Base-by-base conservation (phyloP, 2,329 filamentous ascomycete species). In the Teratosphaeria epicoccoides region DNA sequence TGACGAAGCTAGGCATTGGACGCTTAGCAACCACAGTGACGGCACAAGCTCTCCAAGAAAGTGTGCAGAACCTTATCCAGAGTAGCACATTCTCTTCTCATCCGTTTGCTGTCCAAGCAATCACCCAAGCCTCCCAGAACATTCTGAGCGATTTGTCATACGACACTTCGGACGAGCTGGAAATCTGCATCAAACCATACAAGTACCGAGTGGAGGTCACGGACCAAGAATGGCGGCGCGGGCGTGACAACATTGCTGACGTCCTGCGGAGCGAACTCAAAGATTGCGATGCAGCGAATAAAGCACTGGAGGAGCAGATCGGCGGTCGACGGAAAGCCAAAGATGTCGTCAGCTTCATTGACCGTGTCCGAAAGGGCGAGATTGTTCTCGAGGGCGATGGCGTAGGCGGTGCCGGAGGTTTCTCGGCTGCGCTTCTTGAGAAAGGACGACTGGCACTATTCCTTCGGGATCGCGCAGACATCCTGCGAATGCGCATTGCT, bases 171-270 rank as follows among this genome's bases (percentile, higher is more conserved):
- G 94, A 98, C 63, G 93, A 97, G 70, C 87, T 98, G 1, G 93
- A 98, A 69, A 97, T 97, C 66, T 98, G 91, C 66, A 94, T 98
- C 71, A 98, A 98, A 70, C 93, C 94, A 0, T 98, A 91, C 75
- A 98, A 98, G 67, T 97, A 91, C 60, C 89, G 96, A 56, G 95
- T 98, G 53, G 93, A 98, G 61, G 83, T 98, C 44, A 88, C 95
- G 63, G 87, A 90, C 37, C 77, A 82, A 6, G 94, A 98, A 67
- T 98, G 93, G 93, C 69, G 76, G 3, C 82, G 86, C 55, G 90
- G 89, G 0, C 78, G 91, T 49, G 89, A 95, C 45, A 93, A 94
- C 60, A 84, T 91, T 1, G 79, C 82, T 37, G 78, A 76, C 7
- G 83, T 93, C 1, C 73, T 98, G n/a, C 94, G 94, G 68, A 83